Base-by-base conservation (phyloP, 1,139 yeast species). In the Pichia sp. region DNA sequence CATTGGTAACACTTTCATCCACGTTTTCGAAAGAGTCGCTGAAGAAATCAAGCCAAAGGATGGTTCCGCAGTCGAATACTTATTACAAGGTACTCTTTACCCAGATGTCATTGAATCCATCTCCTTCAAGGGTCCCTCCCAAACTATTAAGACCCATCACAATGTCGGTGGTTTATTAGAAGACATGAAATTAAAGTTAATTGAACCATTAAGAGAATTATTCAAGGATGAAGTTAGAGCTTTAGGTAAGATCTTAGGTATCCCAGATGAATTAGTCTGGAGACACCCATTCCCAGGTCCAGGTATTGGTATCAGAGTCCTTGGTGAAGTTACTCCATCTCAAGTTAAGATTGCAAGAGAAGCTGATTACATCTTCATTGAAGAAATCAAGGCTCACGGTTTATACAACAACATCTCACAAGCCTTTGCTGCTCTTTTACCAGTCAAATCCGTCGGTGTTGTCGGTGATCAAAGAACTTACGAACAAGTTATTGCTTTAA, bases 231-330 rank as follows among this genome's bases (percentile, higher is more conserved):
- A 93, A 76, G 99, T 93, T 51, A 91, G 99, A 72, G 87, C 83
- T 62, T 77, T 93, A 62, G 99, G 99, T 70, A 89, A 89, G 72
- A 73, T 94, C 48, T 75, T 93, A 74, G 97, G 96, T 46, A 94
- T 93, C 61, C 95, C 98, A 40, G 94, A 89, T 65, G 99, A 93
- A 61, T 79, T 93, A 61, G 98, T 93, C 58, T 91, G 99, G 98
- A 88, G 99, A 79, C 99, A 93, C 67, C 99, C 99, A 51, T 93
- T 93, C 96, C 99, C 99, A 63, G 99, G 99, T 67, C 99, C 99
- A 67, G 99, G 99, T 75, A 87, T 93, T 66, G 99, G 98, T 59
- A 94, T 93, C 67, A 85, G 99, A 73, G 95, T 93, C 50, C 76
- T 93, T 50, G 99, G 99, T 60, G 98, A 91, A 73, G 97, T 93